phyloP scores from a whole-genome alignment of 352 stramenopile genomes.

The Phytopythium boreale region DNA sequence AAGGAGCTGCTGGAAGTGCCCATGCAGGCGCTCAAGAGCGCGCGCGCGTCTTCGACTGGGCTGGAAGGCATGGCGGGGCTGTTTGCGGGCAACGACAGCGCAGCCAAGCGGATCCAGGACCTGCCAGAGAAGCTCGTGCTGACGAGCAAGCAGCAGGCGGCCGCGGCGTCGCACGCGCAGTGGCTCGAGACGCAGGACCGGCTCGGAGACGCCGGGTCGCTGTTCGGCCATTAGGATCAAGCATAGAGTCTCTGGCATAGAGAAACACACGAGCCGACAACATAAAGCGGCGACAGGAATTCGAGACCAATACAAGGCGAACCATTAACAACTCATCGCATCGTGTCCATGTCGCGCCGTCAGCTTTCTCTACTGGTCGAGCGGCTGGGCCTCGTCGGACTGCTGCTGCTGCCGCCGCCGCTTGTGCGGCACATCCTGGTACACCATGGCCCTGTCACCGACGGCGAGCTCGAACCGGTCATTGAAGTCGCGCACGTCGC shows the following conservation, averaged over 20 bases:
- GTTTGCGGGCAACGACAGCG: slow-evolving; percentile 19
- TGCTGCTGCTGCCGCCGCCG: slow-evolving; percentile 5
- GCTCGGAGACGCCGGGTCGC: slow-evolving; percentile 43
- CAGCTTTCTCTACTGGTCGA: not conserved
- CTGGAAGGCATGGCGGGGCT: slow-evolving; percentile 32
- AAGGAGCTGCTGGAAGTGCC: slow-evolving; percentile 76
- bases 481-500: slow-evolving; percentile 50
- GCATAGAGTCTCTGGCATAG: slow-evolving; percentile 3
- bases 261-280: not conserved
- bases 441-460: slow-evolving; percentile 41
- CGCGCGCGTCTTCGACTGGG: slow-evolving; percentile 23
- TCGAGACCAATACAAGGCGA: slow-evolving; percentile 11
- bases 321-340: not conserved
- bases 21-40: slow-evolving; percentile 47
- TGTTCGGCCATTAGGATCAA: slow-evolving; percentile 29
- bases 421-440: slow-evolving; percentile 27
- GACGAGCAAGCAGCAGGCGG: slow-evolving; percentile 43
- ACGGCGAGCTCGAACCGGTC: slow-evolving; percentile 47
- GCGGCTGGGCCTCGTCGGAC: not conserved
- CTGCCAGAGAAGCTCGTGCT: slow-evolving; percentile 67
- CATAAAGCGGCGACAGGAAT: not conserved
- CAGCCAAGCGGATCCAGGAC: slow-evolving; percentile 56
- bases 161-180: slow-evolving; percentile 27
- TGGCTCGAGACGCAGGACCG: slow-evolving; percentile 46
- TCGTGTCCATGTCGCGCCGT: not conserved